Evolutionary conservation across 1,139 yeast genomes (phyloP).

Genomic region (Wickerhamomyces sp.): DNA sequence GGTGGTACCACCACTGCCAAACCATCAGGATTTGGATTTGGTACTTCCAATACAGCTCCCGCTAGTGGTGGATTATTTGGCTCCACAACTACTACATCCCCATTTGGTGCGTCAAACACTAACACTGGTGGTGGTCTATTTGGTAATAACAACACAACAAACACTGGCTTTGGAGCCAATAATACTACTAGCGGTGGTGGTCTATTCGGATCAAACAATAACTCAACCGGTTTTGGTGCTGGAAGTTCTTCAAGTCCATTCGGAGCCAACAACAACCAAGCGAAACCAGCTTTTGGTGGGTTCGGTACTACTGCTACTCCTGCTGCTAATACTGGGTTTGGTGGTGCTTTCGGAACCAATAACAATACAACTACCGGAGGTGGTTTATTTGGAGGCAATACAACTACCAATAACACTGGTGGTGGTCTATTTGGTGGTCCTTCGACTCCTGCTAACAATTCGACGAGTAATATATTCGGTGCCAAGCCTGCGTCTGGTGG

Average conservation of each 20-base stretch:
- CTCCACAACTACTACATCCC: constrained; percentile 25
- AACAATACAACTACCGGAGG: constrained; percentile 5
- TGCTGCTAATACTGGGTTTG: constrained; percentile 3
- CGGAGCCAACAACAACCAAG: constrained; percentile 14
- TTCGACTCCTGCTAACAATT: not conserved
- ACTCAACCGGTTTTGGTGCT: constrained; percentile 19
- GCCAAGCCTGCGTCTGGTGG: constrained; percentile 22
- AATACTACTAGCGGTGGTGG: constrained; percentile 18
- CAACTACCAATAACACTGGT: constrained; percentile 4
- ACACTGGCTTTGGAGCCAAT: constrained; percentile 11
- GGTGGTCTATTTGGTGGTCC: constrained; percentile 31
- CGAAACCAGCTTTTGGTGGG: constrained; percentile 1
- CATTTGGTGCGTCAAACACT: constrained; percentile 28
- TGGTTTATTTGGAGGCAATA: constrained; percentile 5
- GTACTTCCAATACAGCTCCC: not conserved
- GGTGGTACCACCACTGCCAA: constrained; percentile 27
- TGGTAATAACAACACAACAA: constrained; percentile 21
- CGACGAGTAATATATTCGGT: constrained; percentile 35
- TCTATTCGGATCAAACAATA: constrained; percentile 15
- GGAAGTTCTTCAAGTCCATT: constrained; percentile 16
- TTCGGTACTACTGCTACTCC: constrained; percentile 21
- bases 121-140: constrained; percentile 11
- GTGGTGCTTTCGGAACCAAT: constrained; percentile 13
- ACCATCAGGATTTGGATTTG: constrained; percentile 4
- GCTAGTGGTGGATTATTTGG: constrained; percentile 18